Base-by-base conservation (phyloP, 2,329 filamentous ascomycete genomes). In the Exophiala sideris region DNA sequence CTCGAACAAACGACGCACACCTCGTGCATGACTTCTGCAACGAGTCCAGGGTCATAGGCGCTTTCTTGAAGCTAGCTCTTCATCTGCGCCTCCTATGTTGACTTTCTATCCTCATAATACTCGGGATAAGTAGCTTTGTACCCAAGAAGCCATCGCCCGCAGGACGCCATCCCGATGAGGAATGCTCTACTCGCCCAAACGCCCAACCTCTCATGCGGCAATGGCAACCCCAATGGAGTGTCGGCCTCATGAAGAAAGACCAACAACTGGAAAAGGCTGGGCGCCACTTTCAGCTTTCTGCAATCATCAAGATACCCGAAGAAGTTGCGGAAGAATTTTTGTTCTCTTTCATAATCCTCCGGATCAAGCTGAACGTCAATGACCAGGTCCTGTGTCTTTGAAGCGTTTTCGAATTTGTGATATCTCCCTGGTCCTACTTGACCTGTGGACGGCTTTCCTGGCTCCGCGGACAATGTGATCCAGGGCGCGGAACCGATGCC, bases 281-380 rank as follows among this genome's bases (percentile, higher is more conserved):
- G 61, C 32, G 36, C 39, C 24, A 49, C 40, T 9, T 47, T 40
- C 0, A 47, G 44, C 8, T 47, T 52, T 45, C 48, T 51, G 45
- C 58, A 60, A 42, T 62, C 62, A 36, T 59, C 59, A 5, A 62
- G 50, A 35, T 64, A 61, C 2, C 61, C 59, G 34, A 62, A 61
- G 52, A 60, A 63, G 42, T 64, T 62, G 33, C 61, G 49, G 33
- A 62, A 63, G 36, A 62, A 63, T 3, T 39, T 48, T 20, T 60
- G 46, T 47, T 64, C 61, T 9, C 44, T 44, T 35, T 60, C 57
- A 24, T 52, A 46, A 2, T 60, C 53, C 38, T 62, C 54, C 3
- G 58, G 58, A n/a, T 60, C 53, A 10, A 63, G 57, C 9, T 47
- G 55, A 18, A 63, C 54, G 36, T 61, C 58, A 21, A 63, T 53